These are phyloP conservation scores for Ophiosphaerella narmari DNA, from an alignment of 2,329 filamentous ascomycete species.

Conservation along the genomic window DNA sequence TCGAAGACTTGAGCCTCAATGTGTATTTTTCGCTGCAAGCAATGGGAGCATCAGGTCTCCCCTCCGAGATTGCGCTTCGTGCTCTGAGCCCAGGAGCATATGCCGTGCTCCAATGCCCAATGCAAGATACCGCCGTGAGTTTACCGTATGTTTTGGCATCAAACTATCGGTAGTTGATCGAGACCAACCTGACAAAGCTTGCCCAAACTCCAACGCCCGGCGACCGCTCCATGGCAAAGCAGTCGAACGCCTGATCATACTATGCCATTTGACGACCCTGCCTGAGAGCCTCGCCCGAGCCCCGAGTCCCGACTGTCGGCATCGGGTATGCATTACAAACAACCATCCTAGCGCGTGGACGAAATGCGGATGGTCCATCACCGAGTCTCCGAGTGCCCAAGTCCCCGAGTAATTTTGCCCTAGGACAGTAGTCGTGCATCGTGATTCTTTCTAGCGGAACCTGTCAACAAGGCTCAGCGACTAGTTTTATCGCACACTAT, in stretches of 20 bases:
- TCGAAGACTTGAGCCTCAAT: constrained; percentile 1
- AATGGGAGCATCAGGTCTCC: constrained; percentile 1
- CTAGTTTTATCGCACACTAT: too few species aligned
- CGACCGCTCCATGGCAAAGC: not conserved
- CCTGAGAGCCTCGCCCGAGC: too few species aligned
- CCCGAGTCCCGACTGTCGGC: not conserved
- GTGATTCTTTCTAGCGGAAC: not conserved
- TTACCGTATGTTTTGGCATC: constrained; percentile 4
- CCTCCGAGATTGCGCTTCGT: not conserved
- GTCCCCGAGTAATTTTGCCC: constrained; percentile 26
- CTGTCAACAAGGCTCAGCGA: constrained; percentile 5
- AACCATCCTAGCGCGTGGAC: constrained; percentile 13
- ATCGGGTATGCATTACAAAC: constrained; percentile 8
- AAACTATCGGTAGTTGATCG: not conserved
- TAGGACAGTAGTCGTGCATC: not conserved
- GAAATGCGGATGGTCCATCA: constrained; percentile 21
- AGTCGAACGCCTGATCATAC: not conserved
- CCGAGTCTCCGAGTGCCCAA: constrained; percentile 19
- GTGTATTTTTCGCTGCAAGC: not conserved
- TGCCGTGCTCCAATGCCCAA: not conserved
- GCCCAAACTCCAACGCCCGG: not conserved
- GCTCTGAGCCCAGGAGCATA: not conserved
- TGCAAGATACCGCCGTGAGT: not conserved
- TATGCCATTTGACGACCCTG: not conserved
- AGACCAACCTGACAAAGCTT: not conserved